Evolutionary conservation across 2,329 filamentous ascomycete genomes (phyloP).

Genomic region (Penicillium sp.): DNA sequence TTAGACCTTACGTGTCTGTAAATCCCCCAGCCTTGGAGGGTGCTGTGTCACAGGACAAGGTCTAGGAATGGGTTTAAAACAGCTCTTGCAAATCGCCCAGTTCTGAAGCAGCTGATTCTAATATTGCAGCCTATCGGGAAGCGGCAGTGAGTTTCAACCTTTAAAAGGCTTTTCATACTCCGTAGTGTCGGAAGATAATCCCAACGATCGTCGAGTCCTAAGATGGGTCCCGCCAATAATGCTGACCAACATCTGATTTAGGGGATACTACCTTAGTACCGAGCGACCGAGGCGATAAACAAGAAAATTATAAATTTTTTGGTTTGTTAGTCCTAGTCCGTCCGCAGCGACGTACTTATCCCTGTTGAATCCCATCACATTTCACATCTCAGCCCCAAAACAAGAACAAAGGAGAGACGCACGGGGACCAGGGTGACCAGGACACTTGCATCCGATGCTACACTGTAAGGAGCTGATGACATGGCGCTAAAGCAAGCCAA

Average conservation of each 20-base stretch:
- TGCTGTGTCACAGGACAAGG: conserved; percentile 14
- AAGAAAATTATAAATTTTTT: neutral
- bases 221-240: neutral
- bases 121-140: conserved; percentile 14
- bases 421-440: conserved; percentile 4
- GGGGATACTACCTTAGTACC: no score
- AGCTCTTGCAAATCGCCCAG: neutral
- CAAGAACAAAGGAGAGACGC: conserved; percentile 4
- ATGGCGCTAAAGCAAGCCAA: conserved; percentile 26
- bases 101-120: conserved; percentile 11
- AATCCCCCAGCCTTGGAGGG: neutral
- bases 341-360: neutral
- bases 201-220: conserved; percentile 11
- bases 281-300: neutral
- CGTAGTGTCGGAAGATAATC: conserved; percentile 7
- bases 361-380: conserved; percentile 1
- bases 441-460: conserved; percentile 13
- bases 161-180: neutral
- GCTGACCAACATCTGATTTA: neutral
- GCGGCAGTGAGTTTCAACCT: conserved; percentile 17
- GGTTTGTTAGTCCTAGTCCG: neutral
- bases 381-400: neutral
- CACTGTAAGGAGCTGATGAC: conserved; percentile 25
- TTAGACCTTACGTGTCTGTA: conserved; percentile 4
- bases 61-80: neutral